A percentile compares a stretch with the other conserved stretches of the same genome.
These are phyloP conservation scores for Prunus campanulata DNA, from an alignment of 306 rosid genomes.

Conservation along the genomic window DNA sequence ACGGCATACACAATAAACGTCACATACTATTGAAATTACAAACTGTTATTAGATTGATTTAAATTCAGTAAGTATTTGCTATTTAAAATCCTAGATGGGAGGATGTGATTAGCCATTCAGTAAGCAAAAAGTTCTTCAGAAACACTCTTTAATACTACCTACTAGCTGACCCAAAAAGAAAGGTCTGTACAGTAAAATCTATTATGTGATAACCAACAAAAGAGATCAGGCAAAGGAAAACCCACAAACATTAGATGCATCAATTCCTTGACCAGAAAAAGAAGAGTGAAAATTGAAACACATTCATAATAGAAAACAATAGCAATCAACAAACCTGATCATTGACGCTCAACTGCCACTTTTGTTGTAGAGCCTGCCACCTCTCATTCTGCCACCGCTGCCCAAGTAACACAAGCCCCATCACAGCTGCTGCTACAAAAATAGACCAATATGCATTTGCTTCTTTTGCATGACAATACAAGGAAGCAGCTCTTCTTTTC, in stretches of 20 bases:
- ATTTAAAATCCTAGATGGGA: neutral
- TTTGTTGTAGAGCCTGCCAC: constrained; percentile 69
- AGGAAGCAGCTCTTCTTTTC: constrained; percentile 84
- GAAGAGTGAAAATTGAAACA: neutral
- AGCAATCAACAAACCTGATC: constrained; percentile 46
- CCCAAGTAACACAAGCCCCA: constrained; percentile 82
- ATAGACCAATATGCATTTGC: constrained; percentile 88
- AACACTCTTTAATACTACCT: neutral
- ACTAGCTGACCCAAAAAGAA: neutral
- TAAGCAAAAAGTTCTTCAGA: neutral
- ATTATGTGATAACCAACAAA: neutral
- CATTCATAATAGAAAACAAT: neutral
- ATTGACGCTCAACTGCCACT: constrained; percentile 59
- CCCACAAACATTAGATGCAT: neutral
- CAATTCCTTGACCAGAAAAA: neutral
- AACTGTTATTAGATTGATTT: too few species aligned
- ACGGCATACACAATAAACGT: neutral
- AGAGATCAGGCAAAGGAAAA: neutral
- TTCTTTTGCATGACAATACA: constrained; percentile 87
- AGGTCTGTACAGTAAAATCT: too few species aligned
- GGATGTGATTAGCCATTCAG: neutral
- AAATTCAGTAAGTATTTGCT: too few species aligned
- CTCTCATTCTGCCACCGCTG: constrained; percentile 91
- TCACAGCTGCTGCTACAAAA: constrained; percentile 85
- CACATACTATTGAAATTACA: too few species aligned